Percentiles rank a stretch among this genome's conserved stretches.
phyloP scores from a whole-genome alignment of 768 basidiomycete species.

The Rhodocollybia butyracea region DNA sequence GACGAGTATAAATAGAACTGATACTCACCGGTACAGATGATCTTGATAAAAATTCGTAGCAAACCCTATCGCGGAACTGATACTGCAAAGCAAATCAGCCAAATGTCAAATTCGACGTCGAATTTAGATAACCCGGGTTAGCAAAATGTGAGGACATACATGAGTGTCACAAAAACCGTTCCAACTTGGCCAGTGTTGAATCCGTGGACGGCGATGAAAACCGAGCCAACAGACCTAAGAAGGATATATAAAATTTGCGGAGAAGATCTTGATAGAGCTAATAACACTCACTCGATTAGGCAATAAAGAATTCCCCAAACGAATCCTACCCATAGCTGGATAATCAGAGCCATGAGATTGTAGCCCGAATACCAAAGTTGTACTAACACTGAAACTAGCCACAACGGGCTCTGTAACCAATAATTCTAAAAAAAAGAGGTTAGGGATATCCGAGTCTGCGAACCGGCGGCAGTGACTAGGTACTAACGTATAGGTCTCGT shows the following conservation, averaged over 20 bases:
- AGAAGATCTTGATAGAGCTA: not conserved
- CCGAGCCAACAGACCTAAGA: conserved; percentile 49
- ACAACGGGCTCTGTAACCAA: conserved; percentile 74
- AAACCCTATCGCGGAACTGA: conserved; percentile 54
- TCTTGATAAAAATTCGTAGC: conserved; percentile 46
- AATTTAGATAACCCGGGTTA: not conserved
- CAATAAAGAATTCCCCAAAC: conserved; percentile 76
- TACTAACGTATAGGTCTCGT: conserved; percentile 68
- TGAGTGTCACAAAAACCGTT: conserved; percentile 53
- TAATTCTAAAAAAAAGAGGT: conserved; percentile 50
- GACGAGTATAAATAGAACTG: no score
- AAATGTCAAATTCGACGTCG: not conserved
- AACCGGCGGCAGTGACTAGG: conserved; percentile 21
- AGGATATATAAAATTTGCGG: not conserved
- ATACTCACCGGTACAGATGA: conserved; percentile 45
- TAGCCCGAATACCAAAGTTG: conserved; percentile 18
- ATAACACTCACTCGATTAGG: conserved; percentile 55
- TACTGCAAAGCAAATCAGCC: conserved; percentile 36
- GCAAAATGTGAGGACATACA: conserved; percentile 36
- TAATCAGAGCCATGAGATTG: not conserved
- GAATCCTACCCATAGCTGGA: conserved; percentile 73
- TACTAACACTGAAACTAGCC: conserved; percentile 63
- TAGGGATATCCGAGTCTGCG: not conserved
- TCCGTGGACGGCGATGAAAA: conserved; percentile 53
- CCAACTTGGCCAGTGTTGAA: conserved; percentile 63